phyloP scores from a whole-genome alignment of 805 yeast genomes.

The Starmera amethionina region DNA sequence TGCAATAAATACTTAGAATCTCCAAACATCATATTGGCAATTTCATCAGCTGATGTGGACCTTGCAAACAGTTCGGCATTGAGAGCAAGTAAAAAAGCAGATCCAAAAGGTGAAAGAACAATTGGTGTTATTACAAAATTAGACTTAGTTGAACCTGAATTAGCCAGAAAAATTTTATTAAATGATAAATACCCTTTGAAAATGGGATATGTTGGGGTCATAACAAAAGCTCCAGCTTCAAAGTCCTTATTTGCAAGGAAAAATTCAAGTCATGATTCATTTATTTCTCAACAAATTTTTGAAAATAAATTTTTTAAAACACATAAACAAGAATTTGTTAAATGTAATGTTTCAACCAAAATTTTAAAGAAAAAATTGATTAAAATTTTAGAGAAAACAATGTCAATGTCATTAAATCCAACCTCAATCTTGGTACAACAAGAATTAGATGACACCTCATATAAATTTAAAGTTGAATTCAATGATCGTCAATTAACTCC shows the following conservation, averaged over 20 bases:
- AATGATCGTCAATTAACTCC: constrained; percentile 93
- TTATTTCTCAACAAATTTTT: constrained; percentile 56
- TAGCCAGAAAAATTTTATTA: constrained; percentile 57
- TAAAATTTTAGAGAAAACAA: constrained; percentile 78
- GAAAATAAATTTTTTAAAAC: constrained; percentile 57
- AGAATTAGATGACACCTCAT: constrained; percentile 88
- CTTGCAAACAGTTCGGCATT: constrained; percentile 93
- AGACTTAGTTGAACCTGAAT: constrained; percentile 74
- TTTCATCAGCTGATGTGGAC: constrained; percentile 97
- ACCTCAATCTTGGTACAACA: constrained; percentile 78
- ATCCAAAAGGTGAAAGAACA: constrained; percentile 92
- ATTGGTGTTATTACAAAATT: constrained; percentile 93
- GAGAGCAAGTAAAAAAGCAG: constrained; percentile 80
- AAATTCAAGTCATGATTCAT: constrained; percentile 49
- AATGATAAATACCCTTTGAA: constrained; percentile 82
- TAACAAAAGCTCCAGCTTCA: constrained; percentile 60
- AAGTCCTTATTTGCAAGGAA: constrained; percentile 36
- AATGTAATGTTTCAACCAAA: constrained; percentile 69
- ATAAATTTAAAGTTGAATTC: constrained; percentile 91
- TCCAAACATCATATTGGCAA: constrained; percentile 92
- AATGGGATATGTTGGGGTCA: constrained; percentile 99
- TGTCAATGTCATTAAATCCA: constrained; percentile 84
- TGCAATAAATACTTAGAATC: constrained; percentile 81
- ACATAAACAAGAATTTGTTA: constrained; percentile 46
- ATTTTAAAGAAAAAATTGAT: constrained; percentile 71